Base-by-base conservation (phyloP, 495 filamentous ascomycete genomes). In the Xylaria palmicola region DNA sequence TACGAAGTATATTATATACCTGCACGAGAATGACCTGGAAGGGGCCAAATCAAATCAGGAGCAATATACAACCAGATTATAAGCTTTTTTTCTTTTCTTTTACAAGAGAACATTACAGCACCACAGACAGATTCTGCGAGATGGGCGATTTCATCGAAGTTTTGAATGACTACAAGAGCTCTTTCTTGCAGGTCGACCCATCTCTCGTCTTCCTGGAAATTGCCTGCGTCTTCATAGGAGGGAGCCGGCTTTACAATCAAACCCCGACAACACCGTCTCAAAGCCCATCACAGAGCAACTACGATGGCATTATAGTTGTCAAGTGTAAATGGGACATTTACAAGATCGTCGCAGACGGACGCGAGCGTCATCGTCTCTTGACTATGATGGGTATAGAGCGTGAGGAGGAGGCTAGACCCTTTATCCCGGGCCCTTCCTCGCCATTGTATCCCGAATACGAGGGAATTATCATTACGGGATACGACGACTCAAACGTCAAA, bases 261-360 rank as follows among this genome's bases (percentile, higher is more conserved):
- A 5, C 15, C 2, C 19, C 26, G 3, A 2, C n/a, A n/a, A 36
- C 3, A 30, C 17, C 51, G 13, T 39, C 37, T 2, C 20, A 6
- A 1, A 15, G 20, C 8, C 4, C 39, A 19, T n/a, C 3, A 10
- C 29, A 1, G 6, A 24, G 30, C 9, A n/a, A 22, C n/a, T 56
- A 32, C 12, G 41, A 57, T 12, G 54, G 27, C 15, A 47, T 57
- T 17, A n/a, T 57, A 48, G 55, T 57, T n/a, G 19, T 48, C 29
- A 48, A 37, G 9, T 34, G 40, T 1, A 57, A 57, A 41, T 12
- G 15, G 8, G 40, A 57, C 13, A 57, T 57, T 10, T 37, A 27
- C n/a, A 3, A 43, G 15, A 19, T 57, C 13, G 13, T 47, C 2
- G 20, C 8, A 12, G 15, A 15, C 3, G 6, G 9, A 34, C 20